Percentiles rank a stretch among this genome's conserved stretches.
Evolutionary conservation across 2,329 filamentous ascomycete genomes (phyloP).

Genomic region (Madurella mycetomatis): DNA sequence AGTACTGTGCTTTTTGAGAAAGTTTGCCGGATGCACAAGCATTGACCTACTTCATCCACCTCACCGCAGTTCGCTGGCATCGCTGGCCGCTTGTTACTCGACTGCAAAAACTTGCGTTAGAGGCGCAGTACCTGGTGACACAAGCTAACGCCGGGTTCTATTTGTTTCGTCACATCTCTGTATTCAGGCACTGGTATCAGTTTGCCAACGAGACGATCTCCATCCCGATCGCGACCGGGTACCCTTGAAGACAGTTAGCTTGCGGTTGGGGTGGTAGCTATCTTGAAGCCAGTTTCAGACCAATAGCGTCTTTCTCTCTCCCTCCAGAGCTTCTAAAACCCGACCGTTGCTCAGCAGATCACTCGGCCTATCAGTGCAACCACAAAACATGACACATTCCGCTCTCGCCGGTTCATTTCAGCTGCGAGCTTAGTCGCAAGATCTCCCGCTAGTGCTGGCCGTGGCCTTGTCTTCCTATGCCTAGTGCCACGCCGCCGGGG

Average conservation of each 20-base stretch:
- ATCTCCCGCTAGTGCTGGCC: too few relatives aligned
- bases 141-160: neutral
- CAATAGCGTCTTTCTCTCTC: too few relatives aligned
- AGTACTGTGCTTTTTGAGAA: neutral
- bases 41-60: neutral
- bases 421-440: too few relatives aligned
- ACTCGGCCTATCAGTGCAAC: too few relatives aligned
- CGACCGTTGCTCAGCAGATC: too few relatives aligned
- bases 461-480: neutral
- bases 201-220: neutral
- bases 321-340: too few relatives aligned
- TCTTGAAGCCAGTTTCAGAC: too few relatives aligned
- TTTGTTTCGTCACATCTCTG: conserved; percentile 4
- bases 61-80: neutral
- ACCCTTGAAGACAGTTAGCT: too few relatives aligned
- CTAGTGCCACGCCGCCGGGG: neutral
- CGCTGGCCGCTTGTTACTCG: neutral
- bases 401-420: neutral
- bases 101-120: conserved; percentile 1
- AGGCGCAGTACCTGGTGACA: conserved; percentile 10
- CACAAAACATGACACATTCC: too few relatives aligned
- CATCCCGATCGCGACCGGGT: too few relatives aligned
- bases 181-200: neutral
- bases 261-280: too few relatives aligned
- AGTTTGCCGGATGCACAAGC: too few relatives aligned